Evolutionary conservation across 2,329 filamentous ascomycete species (phyloP), one percentile per base, ranked within the genome.

Genomic region (Pseudogymnoascus sp.): DNA sequence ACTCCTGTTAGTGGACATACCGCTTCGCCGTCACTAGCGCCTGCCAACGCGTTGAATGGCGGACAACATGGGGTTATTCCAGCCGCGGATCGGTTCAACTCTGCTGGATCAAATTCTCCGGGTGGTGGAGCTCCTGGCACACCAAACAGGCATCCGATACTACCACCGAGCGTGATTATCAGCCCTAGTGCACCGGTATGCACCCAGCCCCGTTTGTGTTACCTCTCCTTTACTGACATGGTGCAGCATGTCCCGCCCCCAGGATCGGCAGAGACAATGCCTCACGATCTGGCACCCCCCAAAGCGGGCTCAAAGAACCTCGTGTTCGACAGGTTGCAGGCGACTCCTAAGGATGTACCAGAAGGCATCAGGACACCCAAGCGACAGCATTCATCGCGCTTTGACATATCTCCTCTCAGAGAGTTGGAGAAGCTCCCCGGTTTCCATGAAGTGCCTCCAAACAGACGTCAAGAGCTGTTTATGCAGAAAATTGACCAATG

Each of bases 401-500:
- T 99, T 74, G 93, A 99, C 74, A 95, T 99, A 66, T 99, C 94
- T 3, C 91, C 95, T 65, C 92, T 97, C 74, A 86, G 94, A 70
- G 94, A 99, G 75, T 81, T 99, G 58, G 94, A 99, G 75, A 99
- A 99, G 77, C 81, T 99, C 22, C 93, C 94, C 1, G 94, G 94
- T 36, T 99, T 99, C 76, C 94, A 99, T 71, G 94, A 99, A 76
- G 94, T 97, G 25, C 89, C 93, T 9, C 94, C 94, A 14, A 96
- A 96, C 73, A 86, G 93, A 65, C 86, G 94, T 64, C 92, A 97
- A 76, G 93, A 97, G 69, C 84, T 99, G 16, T 99, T 99, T 77
- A 97, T 99, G 92, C 92, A 97, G 73, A 99, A 99, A 81, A 94
- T 99, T 69, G 94, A 97, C 71, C 94, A 99, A 75, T 99, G 94